Evolutionary conservation across 345 rosid species (phyloP), one percentile per base, ranked within the genome.

Genomic region (Rubroshorea leprosula): DNA sequence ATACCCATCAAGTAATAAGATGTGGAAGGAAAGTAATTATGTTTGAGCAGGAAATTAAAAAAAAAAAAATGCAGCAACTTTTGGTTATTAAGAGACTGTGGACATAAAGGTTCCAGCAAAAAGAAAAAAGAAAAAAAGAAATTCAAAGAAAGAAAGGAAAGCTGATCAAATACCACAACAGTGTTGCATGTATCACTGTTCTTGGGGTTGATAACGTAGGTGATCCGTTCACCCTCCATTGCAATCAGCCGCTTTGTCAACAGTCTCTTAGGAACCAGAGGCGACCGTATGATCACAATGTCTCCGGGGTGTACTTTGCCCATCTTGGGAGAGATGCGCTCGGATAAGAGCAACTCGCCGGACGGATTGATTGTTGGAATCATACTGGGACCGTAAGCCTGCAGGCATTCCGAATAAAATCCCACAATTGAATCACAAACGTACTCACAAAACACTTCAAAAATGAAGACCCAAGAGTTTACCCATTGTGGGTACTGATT

Each of bases 371-470:
- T 25, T 16, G 90, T 84, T 0, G 89, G 97, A 5, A 67, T 65
- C 95, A 86, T 90, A 73, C 93, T 86, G 62, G 97, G 93, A 35
- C 97, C 95, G 17, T 55, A 67, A 10, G 75, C 39, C 90, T 86
- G 67, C 64, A 49, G 44, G n/a, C 24, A 39, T n/a, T 35, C 41
- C 24, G 16, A 44, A 51, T 57, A 21, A 68, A 3, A 24, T 35
- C 23, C 48, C 39, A 17, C n/a, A 19, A 26, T 43, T 16, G 54
- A n/a, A 44, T 48, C 39, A 55, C n/a, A n/a, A n/a, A n/a, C n/a
- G n/a, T n/a, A n/a, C n/a, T n/a, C n/a, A n/a, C n/a, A n/a, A n/a
- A n/a, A n/a, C n/a, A n/a, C n/a, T n/a, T n/a, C n/a, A n/a, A n/a
- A n/a, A n/a, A n/a, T n/a, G n/a, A n/a, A n/a, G n/a, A n/a, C n/a